Evolutionary conservation across 108 stramenopile species (phyloP), one percentile per base, ranked within the genome.

Genomic region (Skeletonema menzelii): DNA sequence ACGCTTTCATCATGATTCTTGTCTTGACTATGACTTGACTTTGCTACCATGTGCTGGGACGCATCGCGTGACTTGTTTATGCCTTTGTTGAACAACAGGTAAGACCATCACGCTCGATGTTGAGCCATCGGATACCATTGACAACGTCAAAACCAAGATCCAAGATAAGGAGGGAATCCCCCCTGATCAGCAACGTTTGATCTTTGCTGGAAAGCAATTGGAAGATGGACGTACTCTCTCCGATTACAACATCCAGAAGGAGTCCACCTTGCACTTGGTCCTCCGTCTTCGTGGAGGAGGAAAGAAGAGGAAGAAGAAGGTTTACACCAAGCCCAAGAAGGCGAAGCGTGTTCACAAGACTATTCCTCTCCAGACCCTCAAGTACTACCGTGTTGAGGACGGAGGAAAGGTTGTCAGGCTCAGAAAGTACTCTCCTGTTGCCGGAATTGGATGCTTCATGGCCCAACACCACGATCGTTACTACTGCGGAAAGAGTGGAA

Each of bases 301-400:
- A 70, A 96, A 96, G 92, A 97, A 97, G 93, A 90, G 96, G 77
- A 97, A 97, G 87, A 97, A 97, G 87, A 97, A 97, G 93, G 91
- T 91, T 53, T 99, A 94, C 94, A 97, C 97, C 91, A 97, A 97
- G 91, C 99, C 99, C 78, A 99, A 99, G 97, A 99, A 99, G 97
- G 85, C 85, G 57, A 97, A 98, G 95, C 87, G 92, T 59, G 87
- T 88, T 59, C 77, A 91, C 88, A 98, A 98, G 91, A 84, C 90
- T 67, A 95, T 91, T 69, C 95, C 98, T 66, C 88, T 99, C 59
- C 97, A 97, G 83, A 86, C 94, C 34, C 95, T 99, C 80, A 98
- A 99, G 92, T 99, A 97, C 87, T 99, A 99, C 92, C 85, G 96
- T 37, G 98, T 99, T 27, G 98, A 99, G 69, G 91, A 95, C 46